Evolutionary conservation across 1,139 yeast genomes (phyloP), one percentile per base, ranked within the genome.

Genomic region (Yarrowia galli): DNA sequence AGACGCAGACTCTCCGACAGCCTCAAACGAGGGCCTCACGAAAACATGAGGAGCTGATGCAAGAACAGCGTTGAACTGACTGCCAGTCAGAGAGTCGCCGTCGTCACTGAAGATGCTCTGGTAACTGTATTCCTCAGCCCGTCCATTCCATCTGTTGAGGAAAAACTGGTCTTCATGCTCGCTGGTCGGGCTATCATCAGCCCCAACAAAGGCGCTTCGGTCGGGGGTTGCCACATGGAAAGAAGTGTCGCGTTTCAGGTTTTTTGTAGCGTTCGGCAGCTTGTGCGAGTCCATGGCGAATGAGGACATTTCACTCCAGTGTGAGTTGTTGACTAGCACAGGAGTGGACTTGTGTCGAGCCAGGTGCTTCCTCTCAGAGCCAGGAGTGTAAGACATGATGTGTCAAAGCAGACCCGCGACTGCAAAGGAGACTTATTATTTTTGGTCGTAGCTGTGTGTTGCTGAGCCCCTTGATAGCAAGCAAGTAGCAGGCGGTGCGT

Each of bases 171-270:
- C 51, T 10, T 25, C 49, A 7, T 8, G 22, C 5, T 42, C 63
- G 22, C 63, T 56, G 7, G 10, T n/a, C 16, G 48, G 38, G 23
- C 45, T 38, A 5, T 43, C 51, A 15, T 43, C 51, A 43, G 64
- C 64, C 64, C 64, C 64, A 58, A 58, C 22, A 20, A 58, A 58
- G n/a, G 18, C 64, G 16, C 64, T 58, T 32, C 64, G 20, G 32
- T 58, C 51, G 25, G 64, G 64, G 64, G 64, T 58, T 18, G 51
- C 51, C 32, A 43, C 51, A 58, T 20, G 51, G 42, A 18, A 25
- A 20, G 64, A 58, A 18, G 18, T 32, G 64, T 58, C 64, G 20
- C 25, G 42, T 23, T n/a, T 54, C 22, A n/a, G 7, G n/a, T 46
- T 12, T 38, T 10, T 9, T n/a, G 16, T n/a, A 5, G 40, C 13